Evolutionary conservation across 1,284 basidiomycete genomes (phyloP).

Genomic region (Rhodofomes roseus): DNA sequence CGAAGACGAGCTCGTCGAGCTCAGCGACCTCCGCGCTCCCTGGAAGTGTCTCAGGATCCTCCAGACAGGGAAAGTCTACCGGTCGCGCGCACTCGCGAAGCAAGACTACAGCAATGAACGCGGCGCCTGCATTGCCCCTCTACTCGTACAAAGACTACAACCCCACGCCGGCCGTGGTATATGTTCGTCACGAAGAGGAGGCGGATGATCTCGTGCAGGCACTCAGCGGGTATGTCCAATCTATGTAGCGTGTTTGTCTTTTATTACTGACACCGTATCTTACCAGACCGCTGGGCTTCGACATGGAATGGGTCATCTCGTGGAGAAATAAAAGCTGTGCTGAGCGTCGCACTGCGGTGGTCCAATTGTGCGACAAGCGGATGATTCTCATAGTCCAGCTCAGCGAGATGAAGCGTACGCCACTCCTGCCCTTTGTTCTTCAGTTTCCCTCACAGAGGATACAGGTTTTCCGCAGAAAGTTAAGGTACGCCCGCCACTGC

Average conservation of each 20-base stretch:
- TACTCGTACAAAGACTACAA: constrained; percentile 41
- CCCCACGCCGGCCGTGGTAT: constrained; percentile 36
- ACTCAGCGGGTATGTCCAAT: constrained; percentile 34
- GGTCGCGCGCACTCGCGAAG: neutral
- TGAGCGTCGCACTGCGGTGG: constrained; percentile 42
- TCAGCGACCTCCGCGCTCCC: no score
- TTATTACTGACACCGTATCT: neutral
- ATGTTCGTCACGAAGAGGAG: constrained; percentile 38
- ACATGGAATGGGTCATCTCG: constrained; percentile 56
- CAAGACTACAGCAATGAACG: neutral
- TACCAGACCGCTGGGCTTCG: constrained; percentile 51
- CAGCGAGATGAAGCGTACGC: constrained; percentile 48
- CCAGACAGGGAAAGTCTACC: neutral
- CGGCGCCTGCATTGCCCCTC: constrained; percentile 18
- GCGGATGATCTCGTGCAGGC: constrained; percentile 38
- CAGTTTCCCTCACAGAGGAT: neutral
- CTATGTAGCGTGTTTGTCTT: no score
- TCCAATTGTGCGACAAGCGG: constrained; percentile 46
- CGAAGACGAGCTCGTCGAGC: neutral
- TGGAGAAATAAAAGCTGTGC: constrained; percentile 25
- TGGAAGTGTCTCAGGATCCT: constrained; percentile 1
- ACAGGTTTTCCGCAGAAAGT: constrained; percentile 40
- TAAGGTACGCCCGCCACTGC: constrained; percentile 30
- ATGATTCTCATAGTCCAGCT: constrained; percentile 57
- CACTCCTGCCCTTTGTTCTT: neutral